Base-by-base conservation (phyloP, 2,329 filamentous ascomycete genomes). In the Ophiostoma populinum region DNA sequence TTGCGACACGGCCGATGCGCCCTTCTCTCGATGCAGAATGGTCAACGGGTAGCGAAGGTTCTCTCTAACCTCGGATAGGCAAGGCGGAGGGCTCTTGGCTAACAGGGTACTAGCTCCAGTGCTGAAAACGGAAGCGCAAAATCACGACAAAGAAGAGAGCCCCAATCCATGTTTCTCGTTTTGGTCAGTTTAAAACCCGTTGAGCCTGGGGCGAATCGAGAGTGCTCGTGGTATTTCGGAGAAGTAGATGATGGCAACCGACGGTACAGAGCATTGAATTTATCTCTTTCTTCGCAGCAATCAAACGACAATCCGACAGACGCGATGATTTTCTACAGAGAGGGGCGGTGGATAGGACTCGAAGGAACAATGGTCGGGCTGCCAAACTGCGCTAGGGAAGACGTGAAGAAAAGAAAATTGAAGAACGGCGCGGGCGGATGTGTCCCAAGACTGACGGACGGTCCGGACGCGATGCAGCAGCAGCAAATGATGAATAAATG, bases 11-110 rank as follows among this genome's bases (percentile, higher is more conserved):
- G 38, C 38, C 34, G 35, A 38, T 36, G 17, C 29, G 21, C n/a
- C 32, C 34, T 44, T 44, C 40, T 35, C 42, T 42, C 40, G 35
- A 44, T 41, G 38, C 32, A 44, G 42, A 40, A 42, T 40, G 40
- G 42, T 38, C 35, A 26, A 38, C 40, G 41, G 41, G 39, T 38
- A 43, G 41, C 38, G 35, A 42, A 37, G 40, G 30, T 35, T 18
- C 29, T 22, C 15, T 38, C 40, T 43, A 43, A 35, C 38, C 40
- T 39, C 29, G 40, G 40, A 43, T 36, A 37, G 42, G 40, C 16
- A 42, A 40, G 37, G 41, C 35, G 32, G 28, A 22, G 18, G 20
- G n/a, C n/a, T n/a, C n/a, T 16, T 16, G 20, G 6, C n/a, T 13
- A 21, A 21, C 30, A 32, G 13, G 30, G 18, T 9, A 20, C n/a